A percentile compares a stretch with the other conserved stretches of the same genome.
Conservation (phyloP, 1,284 basidiomycete species). For the Apiotrichum montevideense region DNA sequence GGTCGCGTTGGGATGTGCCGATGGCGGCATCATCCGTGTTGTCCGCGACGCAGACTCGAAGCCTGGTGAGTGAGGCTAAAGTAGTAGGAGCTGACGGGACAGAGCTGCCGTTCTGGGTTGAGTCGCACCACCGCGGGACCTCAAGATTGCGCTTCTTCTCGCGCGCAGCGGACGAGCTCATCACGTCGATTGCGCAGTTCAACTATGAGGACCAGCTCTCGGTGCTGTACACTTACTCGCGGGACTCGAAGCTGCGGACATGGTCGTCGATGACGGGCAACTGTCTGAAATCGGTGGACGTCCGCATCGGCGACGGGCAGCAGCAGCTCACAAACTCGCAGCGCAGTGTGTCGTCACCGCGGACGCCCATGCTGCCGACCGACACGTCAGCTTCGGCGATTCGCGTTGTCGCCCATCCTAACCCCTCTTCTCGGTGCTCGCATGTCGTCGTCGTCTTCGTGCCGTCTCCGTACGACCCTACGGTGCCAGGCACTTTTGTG, state of each 20-base stretch:
- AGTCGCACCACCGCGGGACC: constrained; percentile 31
- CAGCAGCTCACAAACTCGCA: constrained; percentile 1
- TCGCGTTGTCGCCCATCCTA: constrained; percentile 35
- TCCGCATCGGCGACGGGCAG: constrained; percentile 18
- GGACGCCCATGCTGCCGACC: constrained; percentile 1
- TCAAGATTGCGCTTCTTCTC: constrained; percentile 37
- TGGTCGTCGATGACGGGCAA: constrained; percentile 53
- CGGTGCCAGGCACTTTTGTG: constrained; percentile 41
- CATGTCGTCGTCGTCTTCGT: constrained; percentile 44
- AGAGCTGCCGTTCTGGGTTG: constrained; percentile 27
- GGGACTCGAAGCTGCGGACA: constrained; percentile 73
- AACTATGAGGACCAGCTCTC: constrained; percentile 51
- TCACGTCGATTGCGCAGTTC: constrained; percentile 33
- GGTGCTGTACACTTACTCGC: constrained; percentile 75
- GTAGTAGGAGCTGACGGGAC: constrained; percentile 5
- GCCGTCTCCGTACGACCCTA: constrained; percentile 29
- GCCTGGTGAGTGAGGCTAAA: constrained; percentile 19
- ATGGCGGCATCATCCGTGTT: constrained; percentile 66
- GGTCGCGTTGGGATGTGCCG: constrained; percentile 59
- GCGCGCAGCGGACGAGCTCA: constrained; percentile 28
- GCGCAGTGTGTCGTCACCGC: neutral
- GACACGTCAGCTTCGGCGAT: constrained; percentile 27
- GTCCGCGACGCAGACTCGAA: constrained; percentile 45
- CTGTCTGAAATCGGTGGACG: constrained; percentile 42
- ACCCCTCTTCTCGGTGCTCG: constrained; percentile 29